phyloP scores from a whole-genome alignment of 768 basidiomycete genomes.

The Rhizopogon sp. region DNA sequence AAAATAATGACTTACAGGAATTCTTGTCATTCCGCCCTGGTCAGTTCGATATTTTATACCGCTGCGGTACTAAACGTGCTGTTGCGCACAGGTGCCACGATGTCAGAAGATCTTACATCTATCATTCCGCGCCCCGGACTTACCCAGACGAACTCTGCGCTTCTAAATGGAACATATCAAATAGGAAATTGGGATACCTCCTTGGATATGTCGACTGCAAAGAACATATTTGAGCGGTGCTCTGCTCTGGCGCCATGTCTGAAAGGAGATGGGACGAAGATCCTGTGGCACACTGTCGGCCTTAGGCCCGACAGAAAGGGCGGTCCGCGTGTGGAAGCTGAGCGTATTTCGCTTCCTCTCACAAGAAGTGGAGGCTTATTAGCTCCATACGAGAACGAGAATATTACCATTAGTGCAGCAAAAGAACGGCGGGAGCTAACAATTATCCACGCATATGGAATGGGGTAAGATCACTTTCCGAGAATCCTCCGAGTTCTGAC shows the following conservation, averaged over 20 bases:
- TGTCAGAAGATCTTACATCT: constrained; percentile 36
- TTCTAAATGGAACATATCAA: constrained; percentile 57
- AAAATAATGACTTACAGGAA: constrained; percentile 55
- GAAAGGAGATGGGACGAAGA: constrained; percentile 31
- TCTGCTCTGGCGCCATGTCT: constrained; percentile 32
- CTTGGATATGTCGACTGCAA: constrained; percentile 33
- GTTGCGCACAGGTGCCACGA: not conserved
- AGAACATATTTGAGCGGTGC: constrained; percentile 44
- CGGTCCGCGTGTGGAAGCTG: constrained; percentile 52
- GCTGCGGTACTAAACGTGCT: not conserved
- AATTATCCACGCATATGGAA: constrained; percentile 61
- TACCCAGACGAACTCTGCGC: constrained; percentile 35
- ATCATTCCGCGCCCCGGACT: constrained; percentile 56
- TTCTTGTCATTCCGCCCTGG: constrained; percentile 23
- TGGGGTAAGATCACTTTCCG: constrained; percentile 34
- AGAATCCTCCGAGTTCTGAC: constrained; percentile 9
- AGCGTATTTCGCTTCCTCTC: constrained; percentile 33
- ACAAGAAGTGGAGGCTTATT: constrained; percentile 2
- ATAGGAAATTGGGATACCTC: constrained; percentile 47
- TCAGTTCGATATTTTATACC: constrained; percentile 7
- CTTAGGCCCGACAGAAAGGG: constrained; percentile 51
- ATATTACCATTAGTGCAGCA: constrained; percentile 9
- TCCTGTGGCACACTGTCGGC: constrained; percentile 53
- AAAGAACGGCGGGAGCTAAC: constrained; percentile 16
- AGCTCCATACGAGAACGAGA: constrained; percentile 2